A percentile compares a stretch with the other conserved stretches of the same genome.
Conservation (phyloP, 225 moss, liverwort and hornwort genomes). For the Climacium dendroides region DNA sequence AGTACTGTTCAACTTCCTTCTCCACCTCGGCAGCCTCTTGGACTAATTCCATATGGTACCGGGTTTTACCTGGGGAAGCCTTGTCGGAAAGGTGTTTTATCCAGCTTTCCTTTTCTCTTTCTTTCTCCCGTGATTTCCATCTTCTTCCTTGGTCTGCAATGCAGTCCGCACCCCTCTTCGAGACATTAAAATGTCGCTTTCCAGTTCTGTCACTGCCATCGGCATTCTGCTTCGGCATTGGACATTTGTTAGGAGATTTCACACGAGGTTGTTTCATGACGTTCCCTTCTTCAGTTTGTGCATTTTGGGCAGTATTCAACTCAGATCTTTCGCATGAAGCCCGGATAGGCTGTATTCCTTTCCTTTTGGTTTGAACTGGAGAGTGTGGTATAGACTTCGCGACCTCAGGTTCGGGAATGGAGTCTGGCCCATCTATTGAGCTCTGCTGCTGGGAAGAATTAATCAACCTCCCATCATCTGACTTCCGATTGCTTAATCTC, state of each 20-base stretch:
- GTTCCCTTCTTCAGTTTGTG: not conserved
- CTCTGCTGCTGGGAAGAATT: not conserved
- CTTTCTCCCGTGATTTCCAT: constrained; percentile 10
- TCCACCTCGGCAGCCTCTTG: constrained; percentile 30
- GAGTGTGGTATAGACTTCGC: constrained; percentile 1
- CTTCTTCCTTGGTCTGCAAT: constrained; percentile 7
- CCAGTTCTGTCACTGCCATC: constrained; percentile 11
- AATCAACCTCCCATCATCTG: not conserved
- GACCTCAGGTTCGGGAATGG: not conserved
- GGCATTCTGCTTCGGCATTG: constrained; percentile 6
- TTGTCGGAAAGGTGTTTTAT: constrained; percentile 4
- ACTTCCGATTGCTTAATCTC: not conserved
- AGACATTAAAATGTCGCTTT: not conserved
- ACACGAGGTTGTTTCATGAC: constrained; percentile 5
- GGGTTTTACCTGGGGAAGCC: constrained; percentile 8
- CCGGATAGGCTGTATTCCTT: not conserved
- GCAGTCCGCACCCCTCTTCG: constrained; percentile 3
- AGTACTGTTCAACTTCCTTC: constrained; percentile 18
- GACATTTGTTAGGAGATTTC: constrained; percentile 18
- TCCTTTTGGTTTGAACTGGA: constrained; percentile 1
- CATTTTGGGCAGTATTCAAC: not conserved
- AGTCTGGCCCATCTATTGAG: not conserved
- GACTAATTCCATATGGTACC: constrained; percentile 17
- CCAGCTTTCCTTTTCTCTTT: not conserved
- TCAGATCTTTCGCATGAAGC: constrained; percentile 1